Base-by-base conservation (phyloP, 2,329 filamentous ascomycete species). In the Diaporthe vexans region DNA sequence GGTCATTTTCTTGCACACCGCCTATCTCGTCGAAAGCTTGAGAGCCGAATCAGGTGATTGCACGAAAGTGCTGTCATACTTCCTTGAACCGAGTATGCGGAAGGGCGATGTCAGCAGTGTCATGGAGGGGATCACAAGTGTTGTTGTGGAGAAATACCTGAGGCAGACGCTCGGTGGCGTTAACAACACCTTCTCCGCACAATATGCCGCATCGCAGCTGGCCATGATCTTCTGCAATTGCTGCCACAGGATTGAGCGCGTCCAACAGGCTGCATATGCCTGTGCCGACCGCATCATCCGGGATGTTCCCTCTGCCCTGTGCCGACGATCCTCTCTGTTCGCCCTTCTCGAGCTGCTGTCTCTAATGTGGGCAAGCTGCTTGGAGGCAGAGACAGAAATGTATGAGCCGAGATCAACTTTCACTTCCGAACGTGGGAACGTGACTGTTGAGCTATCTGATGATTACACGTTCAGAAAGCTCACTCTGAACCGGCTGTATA, bases 371-470 rank as follows among this genome's bases (percentile, higher is more conserved):
- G 91, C 91, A 63, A 96, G 95, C 80, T 99, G 97, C 81, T 87
- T 99, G 21, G 96, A 99, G 81, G 94, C 94, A 17, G 97, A 99
- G 82, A 95, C 95, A 0, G 96, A 99, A 78, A 92, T 97, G 79
- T 99, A 98, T 80, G 92, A 95, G 70, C 97, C 95, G 84, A 92
- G 92, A 76, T 94, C 95, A 5, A 92, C 90, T 4, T 97, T 97
- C 81, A 91, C 88, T 5, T 98, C 95, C 0, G 84, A 88, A 1
- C 91, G 94, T 76, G 95, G 94, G 17, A 91, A 93, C 56, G 94
- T 99, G 29, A 92, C 91, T 0, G 90, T 99, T 29, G 93, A 98
- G 80, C 88, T 99, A n/a, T 97, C 97, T 1, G 97, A 99, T 82
- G 94, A 98, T 82, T 97, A 97, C 80, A 88, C 89, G 3, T 93